A percentile compares a stretch with the other conserved stretches of the same genome.
Conservation (phyloP, 805 yeast species). For the Maudiozyma turicensis region DNA sequence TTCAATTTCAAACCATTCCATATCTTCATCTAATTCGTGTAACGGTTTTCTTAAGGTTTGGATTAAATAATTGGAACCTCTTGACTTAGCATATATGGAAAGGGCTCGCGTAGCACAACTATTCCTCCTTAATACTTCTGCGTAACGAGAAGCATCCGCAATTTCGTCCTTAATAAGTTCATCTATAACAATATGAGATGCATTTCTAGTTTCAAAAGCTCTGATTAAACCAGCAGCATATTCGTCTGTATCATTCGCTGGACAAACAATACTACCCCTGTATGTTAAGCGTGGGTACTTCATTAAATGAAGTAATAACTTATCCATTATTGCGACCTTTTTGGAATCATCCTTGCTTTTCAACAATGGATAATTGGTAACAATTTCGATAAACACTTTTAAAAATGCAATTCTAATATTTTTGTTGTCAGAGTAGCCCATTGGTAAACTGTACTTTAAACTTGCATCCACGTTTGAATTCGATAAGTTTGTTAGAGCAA, state of each 20-base stretch:
- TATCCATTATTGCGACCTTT: conserved; percentile 13
- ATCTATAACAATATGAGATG: conserved; percentile 37
- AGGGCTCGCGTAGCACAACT: conserved; percentile 68
- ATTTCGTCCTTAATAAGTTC: conserved; percentile 53
- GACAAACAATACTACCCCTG: conserved; percentile 49
- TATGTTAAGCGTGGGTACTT: conserved; percentile 36
- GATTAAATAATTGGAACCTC: conserved; percentile 49
- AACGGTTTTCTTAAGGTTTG: conserved; percentile 46
- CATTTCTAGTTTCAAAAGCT: conserved; percentile 36
- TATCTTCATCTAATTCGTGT: conserved; percentile 38
- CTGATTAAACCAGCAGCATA: conserved; percentile 54
- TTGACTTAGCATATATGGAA: conserved; percentile 54
- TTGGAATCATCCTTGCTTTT: conserved; percentile 19
- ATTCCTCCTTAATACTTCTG: conserved; percentile 68
- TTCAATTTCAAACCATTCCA: conserved; percentile 55
- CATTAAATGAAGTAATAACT: conserved; percentile 22
- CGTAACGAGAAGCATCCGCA: conserved; percentile 42
- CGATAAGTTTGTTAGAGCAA: conserved; percentile 56
- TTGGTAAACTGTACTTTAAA: conserved; percentile 58
- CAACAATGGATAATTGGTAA: conserved; percentile 24
- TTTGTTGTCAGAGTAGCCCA: conserved; percentile 59
- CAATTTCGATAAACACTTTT: conserved; percentile 62
- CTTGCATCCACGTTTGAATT: conserved; percentile 69
- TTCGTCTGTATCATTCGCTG: conserved; percentile 56
- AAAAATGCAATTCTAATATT: conserved; percentile 61